A percentile compares a stretch with the other conserved stretches of the same genome.
Evolutionary conservation across 352 stramenopile genomes (phyloP).

Genomic region (Globisporangium irregulare): DNA sequence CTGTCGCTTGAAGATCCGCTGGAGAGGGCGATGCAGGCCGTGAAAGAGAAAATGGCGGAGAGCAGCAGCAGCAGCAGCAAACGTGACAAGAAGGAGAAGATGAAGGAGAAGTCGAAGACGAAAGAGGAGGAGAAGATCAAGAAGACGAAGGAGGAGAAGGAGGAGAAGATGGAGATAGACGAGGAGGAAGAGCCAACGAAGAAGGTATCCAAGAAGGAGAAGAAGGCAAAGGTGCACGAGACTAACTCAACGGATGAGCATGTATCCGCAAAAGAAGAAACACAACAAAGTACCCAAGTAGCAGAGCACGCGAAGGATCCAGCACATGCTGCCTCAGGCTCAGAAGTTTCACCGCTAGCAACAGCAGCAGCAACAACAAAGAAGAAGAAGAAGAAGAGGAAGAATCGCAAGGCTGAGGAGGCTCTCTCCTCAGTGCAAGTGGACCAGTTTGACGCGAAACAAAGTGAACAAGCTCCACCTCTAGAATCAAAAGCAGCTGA

Average conservation of each 20-base stretch:
- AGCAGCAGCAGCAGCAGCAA: conserved; percentile 5
- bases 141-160: neutral
- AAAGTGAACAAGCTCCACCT: neutral
- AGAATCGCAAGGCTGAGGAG: neutral
- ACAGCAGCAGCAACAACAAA: neutral
- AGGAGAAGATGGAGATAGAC: neutral
- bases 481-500: neutral
- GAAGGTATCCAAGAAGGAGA: neutral
- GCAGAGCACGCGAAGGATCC: neutral
- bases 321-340: neutral
- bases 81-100: conserved; percentile 13
- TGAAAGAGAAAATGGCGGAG: conserved; percentile 28
- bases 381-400: neutral
- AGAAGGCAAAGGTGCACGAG: neutral
- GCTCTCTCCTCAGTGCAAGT: neutral
- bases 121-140: conserved; percentile 6
- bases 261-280: neutral
- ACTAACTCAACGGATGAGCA: neutral
- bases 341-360: neutral
- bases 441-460: neutral
- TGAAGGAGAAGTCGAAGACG: conserved; percentile 8
- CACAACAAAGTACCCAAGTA: neutral
- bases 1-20: conserved; percentile 25
- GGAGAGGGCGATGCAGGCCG: conserved; percentile 32
- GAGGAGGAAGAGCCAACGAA: neutral